Evolutionary conservation across 2,329 filamentous ascomycete species (phyloP).

Genomic region (Curvularia verruculosa): DNA sequence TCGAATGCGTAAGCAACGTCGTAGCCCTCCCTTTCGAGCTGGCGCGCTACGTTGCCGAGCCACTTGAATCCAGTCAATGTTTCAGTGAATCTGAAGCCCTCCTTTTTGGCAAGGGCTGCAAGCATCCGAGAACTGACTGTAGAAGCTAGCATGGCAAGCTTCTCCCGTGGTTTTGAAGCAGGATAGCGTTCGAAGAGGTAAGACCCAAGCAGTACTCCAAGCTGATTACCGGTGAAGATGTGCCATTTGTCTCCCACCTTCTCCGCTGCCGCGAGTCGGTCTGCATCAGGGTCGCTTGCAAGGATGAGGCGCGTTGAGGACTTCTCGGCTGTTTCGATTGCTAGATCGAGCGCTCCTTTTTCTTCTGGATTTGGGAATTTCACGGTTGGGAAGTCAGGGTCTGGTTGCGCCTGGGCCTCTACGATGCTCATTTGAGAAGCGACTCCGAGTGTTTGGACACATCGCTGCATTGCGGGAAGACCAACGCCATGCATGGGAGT

Average conservation of each 20-base stretch:
- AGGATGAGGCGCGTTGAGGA: constrained; percentile 60
- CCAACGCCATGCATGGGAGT: constrained; percentile 65
- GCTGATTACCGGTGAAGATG: constrained; percentile 69
- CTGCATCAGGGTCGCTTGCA: constrained; percentile 70
- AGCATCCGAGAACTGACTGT: constrained; percentile 70
- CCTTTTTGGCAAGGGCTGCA: constrained; percentile 59
- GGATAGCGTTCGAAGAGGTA: constrained; percentile 60
- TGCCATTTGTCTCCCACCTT: constrained; percentile 63
- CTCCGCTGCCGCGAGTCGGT: constrained; percentile 67
- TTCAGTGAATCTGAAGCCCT: constrained; percentile 64
- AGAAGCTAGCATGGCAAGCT: constrained; percentile 64
- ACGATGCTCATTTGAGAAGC: constrained; percentile 56
- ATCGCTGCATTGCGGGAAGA: constrained; percentile 54
- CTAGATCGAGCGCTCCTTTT: constrained; percentile 65
- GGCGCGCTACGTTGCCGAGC: constrained; percentile 66
- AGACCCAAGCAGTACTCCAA: constrained; percentile 65
- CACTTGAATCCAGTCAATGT: constrained; percentile 72
- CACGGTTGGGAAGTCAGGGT: constrained; percentile 69
- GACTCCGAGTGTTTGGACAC: constrained; percentile 49
- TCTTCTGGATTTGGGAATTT: constrained; percentile 71
- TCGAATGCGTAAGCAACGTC: constrained; percentile 65
- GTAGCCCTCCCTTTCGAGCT: constrained; percentile 57
- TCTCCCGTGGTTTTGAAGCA: constrained; percentile 42
- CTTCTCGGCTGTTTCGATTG: constrained; percentile 61
- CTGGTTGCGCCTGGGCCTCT: constrained; percentile 60